Evolutionary conservation across 371 early-diverging fungal species (phyloP), one percentile per base, ranked within the genome.

Genomic region (Apophysomyces elegans): DNA sequence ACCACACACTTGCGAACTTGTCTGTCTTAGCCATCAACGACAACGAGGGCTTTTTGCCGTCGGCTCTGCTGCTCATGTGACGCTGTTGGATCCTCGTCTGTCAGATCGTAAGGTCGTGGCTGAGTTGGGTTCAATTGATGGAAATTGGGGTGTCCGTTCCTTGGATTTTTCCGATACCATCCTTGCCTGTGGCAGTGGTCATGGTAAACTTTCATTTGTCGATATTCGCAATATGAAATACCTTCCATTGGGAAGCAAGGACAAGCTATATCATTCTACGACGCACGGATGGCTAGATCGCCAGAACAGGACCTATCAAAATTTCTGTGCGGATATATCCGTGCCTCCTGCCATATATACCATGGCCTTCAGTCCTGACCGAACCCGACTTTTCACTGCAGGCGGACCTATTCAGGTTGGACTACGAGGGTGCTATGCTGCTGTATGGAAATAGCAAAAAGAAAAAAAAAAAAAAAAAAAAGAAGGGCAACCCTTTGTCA

Each of bases 71-170:
- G 66, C 70, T 7, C 83, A 90, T 58, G 69, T 90, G 18, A 82
- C 87, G 7, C 16, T 91, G 14, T 36, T 88, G 5, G 92, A 91
- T 64, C 79, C 88, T 4, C 83, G 92, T 7, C 47, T 63, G 1
- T 58, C 44, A 4, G 44, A 32, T 8, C 38, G 37, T 26, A 57
- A 54, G 5, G 59, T 81, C 13, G 85, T 81, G 1, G 84, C 81
- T 41, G 72, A 67, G 1, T 66, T 84, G 38, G 78, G 77, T 6
- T 86, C 88, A 4, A 72, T 75, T 39, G 92, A 91, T 72, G 86
- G 84, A 1, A 84, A 83, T 1, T 90, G 91, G 89, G 92, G 92
- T 2, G 90, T 91, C 4, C 77, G 91, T 4, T 80, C 87, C 6
- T 50, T 91, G 5, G 76, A 74, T 26, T 77, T 87, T 47, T 76